Percentiles rank a stretch among this genome's conserved stretches.
These are phyloP conservation scores for Aurantiochytrium sp. DNA, from an alignment of 108 stramenopile genomes.

Conservation along the genomic window DNA sequence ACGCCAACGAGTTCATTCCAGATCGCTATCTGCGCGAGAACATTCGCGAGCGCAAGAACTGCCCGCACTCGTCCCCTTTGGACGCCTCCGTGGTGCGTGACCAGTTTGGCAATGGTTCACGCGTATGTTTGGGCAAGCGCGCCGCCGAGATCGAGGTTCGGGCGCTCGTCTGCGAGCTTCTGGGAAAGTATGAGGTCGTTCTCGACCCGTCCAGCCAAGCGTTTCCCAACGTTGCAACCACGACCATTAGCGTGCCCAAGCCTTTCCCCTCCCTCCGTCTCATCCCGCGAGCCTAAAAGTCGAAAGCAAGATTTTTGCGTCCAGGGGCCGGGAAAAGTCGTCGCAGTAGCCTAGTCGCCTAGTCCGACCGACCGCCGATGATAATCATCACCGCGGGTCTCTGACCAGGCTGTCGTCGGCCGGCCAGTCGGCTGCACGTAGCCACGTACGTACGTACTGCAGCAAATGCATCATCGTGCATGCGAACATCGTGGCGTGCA, in stretches of 20 bases:
- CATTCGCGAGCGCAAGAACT: neutral
- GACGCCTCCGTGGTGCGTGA: neutral
- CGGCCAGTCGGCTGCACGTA: too few relatives aligned
- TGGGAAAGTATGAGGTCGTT: neutral
- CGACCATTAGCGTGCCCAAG: neutral
- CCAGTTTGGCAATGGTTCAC: neutral
- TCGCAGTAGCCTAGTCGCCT: too few relatives aligned
- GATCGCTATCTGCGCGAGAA: neutral
- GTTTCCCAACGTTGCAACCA: neutral
- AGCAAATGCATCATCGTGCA: too few relatives aligned
- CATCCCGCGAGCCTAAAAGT: neutral
- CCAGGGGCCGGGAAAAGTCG: too few relatives aligned
- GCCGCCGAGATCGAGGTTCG: conserved; percentile 15
- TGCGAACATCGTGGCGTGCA: too few relatives aligned
- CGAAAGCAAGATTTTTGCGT: neutral
- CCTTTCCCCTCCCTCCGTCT: neutral
- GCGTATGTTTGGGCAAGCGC: neutral
- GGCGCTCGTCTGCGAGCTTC: neutral
- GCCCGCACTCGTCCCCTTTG: neutral
- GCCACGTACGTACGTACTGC: too few relatives aligned
- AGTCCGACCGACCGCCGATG: too few relatives aligned
- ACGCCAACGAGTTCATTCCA: neutral
- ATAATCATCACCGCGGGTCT: too few relatives aligned
- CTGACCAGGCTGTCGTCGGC: too few relatives aligned
- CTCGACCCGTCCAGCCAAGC: neutral